A percentile compares a stretch with the other conserved stretches of the same genome.
Conservation (phyloP, 306 rosid species). For the Mucuna pruriens region DNA sequence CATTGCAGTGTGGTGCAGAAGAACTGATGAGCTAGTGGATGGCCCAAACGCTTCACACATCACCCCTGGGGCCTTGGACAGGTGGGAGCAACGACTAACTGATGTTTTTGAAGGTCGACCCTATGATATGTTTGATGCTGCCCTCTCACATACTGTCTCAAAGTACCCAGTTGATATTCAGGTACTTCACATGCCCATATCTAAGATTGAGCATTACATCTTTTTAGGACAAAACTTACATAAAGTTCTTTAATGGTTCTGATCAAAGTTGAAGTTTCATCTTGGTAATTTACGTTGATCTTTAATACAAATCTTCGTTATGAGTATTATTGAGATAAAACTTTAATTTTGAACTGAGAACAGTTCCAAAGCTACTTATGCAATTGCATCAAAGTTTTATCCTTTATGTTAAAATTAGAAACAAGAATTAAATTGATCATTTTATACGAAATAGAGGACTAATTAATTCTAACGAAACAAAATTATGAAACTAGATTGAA, state of each 20-base stretch:
- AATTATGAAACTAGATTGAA: background rate
- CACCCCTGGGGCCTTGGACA: constrained; percentile 85
- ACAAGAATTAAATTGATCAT: background rate
- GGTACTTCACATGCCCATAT: constrained; percentile 43
- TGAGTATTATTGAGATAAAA: background rate
- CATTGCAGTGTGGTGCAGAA: constrained; percentile 92
- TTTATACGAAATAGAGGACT: background rate
- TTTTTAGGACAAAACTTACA: background rate
- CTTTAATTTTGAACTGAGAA: background rate
- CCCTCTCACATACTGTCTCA: constrained; percentile 79
- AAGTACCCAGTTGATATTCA: constrained; percentile 88
- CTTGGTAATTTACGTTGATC: background rate
- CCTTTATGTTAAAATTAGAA: background rate
- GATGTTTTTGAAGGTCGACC: constrained; percentile 90
- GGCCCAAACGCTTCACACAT: constrained; percentile 97
- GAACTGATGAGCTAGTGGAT: constrained; percentile 95
- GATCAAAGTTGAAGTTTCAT: background rate
- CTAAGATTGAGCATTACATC: background rate
- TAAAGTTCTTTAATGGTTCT: background rate
- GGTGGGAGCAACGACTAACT: constrained; percentile 80
- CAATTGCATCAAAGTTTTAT: background rate
- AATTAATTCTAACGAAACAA: background rate
- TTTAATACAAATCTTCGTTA: background rate
- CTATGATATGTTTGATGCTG: constrained; percentile 95
- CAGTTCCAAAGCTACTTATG: background rate